Conservation (phyloP, 139 green algal species). For the Chlorella sp. region DNA sequence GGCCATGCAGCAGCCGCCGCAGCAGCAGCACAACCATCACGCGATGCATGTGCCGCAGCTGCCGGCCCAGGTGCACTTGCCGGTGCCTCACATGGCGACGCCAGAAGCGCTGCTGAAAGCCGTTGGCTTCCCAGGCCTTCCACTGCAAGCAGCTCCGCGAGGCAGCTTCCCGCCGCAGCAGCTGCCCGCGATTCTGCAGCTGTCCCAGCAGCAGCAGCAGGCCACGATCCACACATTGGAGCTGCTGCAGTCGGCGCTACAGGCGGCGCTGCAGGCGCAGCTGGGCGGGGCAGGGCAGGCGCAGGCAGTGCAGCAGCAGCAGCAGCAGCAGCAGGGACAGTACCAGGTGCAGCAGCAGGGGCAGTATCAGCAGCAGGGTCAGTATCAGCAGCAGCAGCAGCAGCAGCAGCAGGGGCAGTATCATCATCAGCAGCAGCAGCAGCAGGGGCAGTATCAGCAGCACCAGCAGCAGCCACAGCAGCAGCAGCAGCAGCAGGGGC, state of each 20-base stretch:
- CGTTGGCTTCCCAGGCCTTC: too few species aligned
- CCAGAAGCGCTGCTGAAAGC: neutral
- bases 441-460: neutral
- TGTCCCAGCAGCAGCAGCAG: neutral
- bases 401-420: neutral
- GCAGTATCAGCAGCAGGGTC: too few species aligned
- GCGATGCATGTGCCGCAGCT: neutral
- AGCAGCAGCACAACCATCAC: neutral
- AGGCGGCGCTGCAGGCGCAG: neutral
- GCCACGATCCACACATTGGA: neutral
- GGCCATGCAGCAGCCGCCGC: neutral
- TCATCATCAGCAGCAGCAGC: neutral
- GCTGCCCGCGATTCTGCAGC: neutral
- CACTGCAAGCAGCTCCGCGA: neutral
- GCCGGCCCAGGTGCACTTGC: neutral
- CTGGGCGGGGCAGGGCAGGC: neutral
- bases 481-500: neutral
- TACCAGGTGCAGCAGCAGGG: neutral
- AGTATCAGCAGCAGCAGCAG: neutral
- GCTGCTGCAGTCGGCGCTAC: neutral
- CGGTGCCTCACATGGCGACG: neutral
- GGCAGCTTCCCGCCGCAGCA: neutral
- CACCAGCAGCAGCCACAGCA: neutral
- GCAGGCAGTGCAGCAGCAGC: neutral
- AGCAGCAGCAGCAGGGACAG: conserved; percentile 6